These are phyloP conservation scores for Irpex sp. DNA, from an alignment of 1,284 basidiomycete genomes.

Conservation along the genomic window DNA sequence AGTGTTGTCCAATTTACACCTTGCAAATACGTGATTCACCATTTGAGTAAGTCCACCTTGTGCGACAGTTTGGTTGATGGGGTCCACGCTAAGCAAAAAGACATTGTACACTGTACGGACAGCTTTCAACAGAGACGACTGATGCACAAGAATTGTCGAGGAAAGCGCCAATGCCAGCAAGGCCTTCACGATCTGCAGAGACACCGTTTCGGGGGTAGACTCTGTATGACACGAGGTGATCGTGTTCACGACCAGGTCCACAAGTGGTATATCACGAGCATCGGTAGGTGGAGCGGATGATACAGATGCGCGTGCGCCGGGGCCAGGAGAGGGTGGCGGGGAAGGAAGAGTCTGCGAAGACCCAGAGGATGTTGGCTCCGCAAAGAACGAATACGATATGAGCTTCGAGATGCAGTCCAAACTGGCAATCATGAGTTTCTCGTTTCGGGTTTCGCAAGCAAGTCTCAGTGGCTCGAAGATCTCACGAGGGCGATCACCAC, in stretches of 20 bases:
- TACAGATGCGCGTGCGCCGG: conserved; percentile 36
- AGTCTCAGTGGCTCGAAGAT: conserved; percentile 90
- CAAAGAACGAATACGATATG: conserved; percentile 93
- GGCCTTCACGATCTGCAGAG: conserved; percentile 93
- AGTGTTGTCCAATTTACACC: conserved; percentile 43
- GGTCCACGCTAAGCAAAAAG: conserved; percentile 84
- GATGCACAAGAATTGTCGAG: conserved; percentile 82
- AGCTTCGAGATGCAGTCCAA: conserved; percentile 95
- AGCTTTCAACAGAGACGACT: conserved; percentile 89
- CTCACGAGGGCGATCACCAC: conserved; percentile 70
- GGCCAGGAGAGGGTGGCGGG: conserved; percentile 66
- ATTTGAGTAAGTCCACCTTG: conserved; percentile 96
- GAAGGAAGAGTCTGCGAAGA: conserved; percentile 39
- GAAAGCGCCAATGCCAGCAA: conserved; percentile 86
- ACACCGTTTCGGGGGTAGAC: conserved; percentile 81
- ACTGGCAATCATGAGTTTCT: conserved; percentile 91
- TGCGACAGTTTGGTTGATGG: conserved; percentile 92
- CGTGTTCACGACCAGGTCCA: conserved; percentile 89
- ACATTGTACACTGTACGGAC: conserved; percentile 97
- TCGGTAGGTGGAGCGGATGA: conserved; percentile 39
- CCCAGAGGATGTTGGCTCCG: conserved; percentile 49
- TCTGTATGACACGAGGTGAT: conserved; percentile 91
- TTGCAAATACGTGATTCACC: conserved; percentile 91
- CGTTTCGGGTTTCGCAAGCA: conserved; percentile 88
- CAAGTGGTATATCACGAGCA: conserved; percentile 37